Base-by-base conservation (phyloP, 179 eudicot genomes). In the Beta corolliflora region DNA sequence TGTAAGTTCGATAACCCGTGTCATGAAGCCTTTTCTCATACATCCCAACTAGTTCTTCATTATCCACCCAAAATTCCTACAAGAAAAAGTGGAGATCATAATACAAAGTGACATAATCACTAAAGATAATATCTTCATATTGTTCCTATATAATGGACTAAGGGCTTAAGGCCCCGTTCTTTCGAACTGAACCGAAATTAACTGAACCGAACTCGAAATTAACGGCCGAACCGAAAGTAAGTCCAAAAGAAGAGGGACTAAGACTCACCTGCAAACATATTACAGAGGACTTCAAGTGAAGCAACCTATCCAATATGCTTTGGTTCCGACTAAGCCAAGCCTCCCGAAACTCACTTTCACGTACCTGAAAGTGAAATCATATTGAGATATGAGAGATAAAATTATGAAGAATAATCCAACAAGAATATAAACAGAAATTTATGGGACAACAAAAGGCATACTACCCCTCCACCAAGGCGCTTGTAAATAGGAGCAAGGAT, bases 401-500 rank as follows among this genome's bases (percentile, higher is more conserved):
- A 5, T 10, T 45, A 31, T 12, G 9, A 79, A 29, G 46, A 12
- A 25, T 53, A 3, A 58, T 18, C 16, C 4, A 12, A 31, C 44
- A 15, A 21, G 7, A 46, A 73, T 1, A 36, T 19, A 54, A 61
- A 13, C 15, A 14, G 23, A 31, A 10, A 36, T 36, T 36, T 36
- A 36, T 36, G 41, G 41, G 41, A 36, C 41, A 36, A 36, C 61
- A 5, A 29, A 13, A 21, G 31, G 10, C n/a, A 13, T 85, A 90
- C 95, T 85, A 90, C 97, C 94, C 89, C 90, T 55, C 88, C 81
- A 76, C 88, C 82, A 55, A 94, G 90, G 53, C 98, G 87, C 84
- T 94, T 94, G 88, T 90, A 94, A 81, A 94, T 94, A 25, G 98
- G 98, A 5, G 98, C 98, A 31, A 94, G 89, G 71, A 94, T 94